Conservation (phyloP, 1,284 basidiomycete species). For the Ustilago hordei region DNA sequence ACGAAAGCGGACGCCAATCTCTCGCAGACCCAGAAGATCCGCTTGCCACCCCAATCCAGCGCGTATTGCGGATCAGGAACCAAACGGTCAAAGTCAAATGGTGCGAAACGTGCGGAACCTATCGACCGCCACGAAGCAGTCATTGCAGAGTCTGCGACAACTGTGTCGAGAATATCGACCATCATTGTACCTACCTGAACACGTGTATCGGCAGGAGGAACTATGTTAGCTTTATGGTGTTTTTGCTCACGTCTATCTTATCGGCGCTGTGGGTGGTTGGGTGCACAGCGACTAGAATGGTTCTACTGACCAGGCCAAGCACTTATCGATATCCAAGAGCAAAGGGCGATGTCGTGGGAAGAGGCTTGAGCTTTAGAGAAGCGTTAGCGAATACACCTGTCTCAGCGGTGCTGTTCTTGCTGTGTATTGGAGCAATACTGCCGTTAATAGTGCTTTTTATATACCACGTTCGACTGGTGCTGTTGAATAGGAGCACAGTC, state of each 20-base stretch:
- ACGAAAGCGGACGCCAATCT: constrained; percentile 20
- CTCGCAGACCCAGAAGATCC: constrained; percentile 45
- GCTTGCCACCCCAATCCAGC: constrained; percentile 41
- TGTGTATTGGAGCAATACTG: constrained; percentile 40
- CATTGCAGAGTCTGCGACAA: constrained; percentile 69
- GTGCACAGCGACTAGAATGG: constrained; percentile 44
- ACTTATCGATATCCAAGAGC: constrained; percentile 30
- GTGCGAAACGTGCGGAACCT: constrained; percentile 68
- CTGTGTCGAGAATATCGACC: constrained; percentile 69
- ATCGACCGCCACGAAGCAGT: constrained; percentile 65
- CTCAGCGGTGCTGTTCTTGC: constrained; percentile 58
- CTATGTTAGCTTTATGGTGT: constrained; percentile 67
- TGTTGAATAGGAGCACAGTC: constrained; percentile 65
- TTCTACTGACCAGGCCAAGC: constrained; percentile 40
- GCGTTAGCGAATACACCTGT: constrained; percentile 58
- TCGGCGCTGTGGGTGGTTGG: constrained; percentile 32
- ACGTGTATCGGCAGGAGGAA: constrained; percentile 68
- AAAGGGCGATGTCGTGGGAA: constrained; percentile 30
- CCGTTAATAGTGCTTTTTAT: constrained; percentile 57
- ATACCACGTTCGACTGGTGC: constrained; percentile 63
- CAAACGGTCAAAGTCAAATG: constrained; percentile 59
- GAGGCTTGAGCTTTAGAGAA: constrained; percentile 33
- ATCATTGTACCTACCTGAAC: constrained; percentile 70
- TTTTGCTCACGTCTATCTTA: constrained; percentile 50
- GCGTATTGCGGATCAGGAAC: constrained; percentile 35